phyloP scores from a whole-genome alignment of 2,329 filamentous ascomycete genomes.

The Pseudocercospora macadamiae region DNA sequence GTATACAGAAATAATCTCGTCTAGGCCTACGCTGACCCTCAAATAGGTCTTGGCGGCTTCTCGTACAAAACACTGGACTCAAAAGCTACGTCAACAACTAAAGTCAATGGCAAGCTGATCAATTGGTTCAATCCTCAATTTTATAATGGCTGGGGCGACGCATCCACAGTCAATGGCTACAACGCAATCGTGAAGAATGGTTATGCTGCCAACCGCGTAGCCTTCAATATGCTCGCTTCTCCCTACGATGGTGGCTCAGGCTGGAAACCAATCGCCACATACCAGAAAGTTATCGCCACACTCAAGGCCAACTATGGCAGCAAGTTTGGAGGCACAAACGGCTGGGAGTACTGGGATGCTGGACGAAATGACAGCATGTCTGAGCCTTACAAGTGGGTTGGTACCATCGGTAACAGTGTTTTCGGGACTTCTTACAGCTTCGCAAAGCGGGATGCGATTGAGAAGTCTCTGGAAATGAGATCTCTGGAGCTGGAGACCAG shows the following conservation, averaged over 20 bases:
- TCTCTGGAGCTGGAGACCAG: not conserved
- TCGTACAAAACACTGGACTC: constrained; percentile 28
- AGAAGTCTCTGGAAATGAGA: no score
- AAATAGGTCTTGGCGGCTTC: constrained; percentile 32
- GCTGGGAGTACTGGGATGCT: constrained; percentile 37
- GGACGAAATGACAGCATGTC: constrained; percentile 21
- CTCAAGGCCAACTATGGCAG: constrained; percentile 26
- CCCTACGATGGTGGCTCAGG: constrained; percentile 32
- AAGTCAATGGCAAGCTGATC: constrained; percentile 34
- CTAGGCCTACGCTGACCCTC: no score
- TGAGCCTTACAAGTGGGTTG: constrained; percentile 26
- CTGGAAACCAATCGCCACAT: constrained; percentile 24
- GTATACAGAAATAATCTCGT: not conserved
- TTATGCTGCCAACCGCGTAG: constrained; percentile 28
- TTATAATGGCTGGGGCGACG: constrained; percentile 37
- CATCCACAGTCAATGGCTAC: constrained; percentile 28
- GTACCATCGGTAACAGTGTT: constrained; percentile 20
- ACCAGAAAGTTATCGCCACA: constrained; percentile 24
- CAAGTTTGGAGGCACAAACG: constrained; percentile 29
- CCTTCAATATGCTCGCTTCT: constrained; percentile 31
- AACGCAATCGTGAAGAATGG: constrained; percentile 31
- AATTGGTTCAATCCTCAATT: constrained; percentile 37
- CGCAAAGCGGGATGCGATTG: constrained; percentile 15
- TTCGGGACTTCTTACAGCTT: constrained; percentile 17
- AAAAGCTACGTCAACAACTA: constrained; percentile 21